Evolutionary conservation across 2,329 filamentous ascomycete species (phyloP).

Genomic region (Colletotrichum sp.): DNA sequence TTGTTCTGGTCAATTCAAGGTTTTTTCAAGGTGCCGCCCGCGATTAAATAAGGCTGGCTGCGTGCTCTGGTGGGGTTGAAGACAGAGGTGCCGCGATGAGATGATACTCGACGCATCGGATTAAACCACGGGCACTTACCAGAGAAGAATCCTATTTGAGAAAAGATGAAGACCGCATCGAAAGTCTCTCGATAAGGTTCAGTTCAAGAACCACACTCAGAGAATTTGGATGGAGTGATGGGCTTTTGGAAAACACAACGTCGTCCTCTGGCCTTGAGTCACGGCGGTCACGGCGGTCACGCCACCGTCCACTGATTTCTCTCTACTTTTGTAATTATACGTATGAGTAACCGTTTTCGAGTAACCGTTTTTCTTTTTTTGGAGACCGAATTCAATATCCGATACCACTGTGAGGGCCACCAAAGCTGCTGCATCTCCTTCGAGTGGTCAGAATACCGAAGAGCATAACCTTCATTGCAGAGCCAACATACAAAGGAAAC

Average conservation of each 20-base stretch:
- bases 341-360: background rate
- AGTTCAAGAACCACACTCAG: no score
- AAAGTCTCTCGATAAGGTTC: no score
- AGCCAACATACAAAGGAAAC: background rate
- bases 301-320: background rate
- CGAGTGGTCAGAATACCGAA: background rate
- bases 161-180: no score
- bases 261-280: background rate
- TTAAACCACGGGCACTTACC: background rate
- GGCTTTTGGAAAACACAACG: background rate
- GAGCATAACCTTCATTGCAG: background rate
- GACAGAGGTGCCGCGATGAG: background rate
- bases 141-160: no score
- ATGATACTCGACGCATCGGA: background rate
- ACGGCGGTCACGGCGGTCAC: background rate
- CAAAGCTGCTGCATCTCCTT: background rate
- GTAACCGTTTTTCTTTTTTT: no score
- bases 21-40: background rate
- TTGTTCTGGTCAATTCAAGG: fast-evolving
- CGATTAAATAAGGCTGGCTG: background rate
- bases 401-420: background rate
- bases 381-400: no score
- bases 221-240: no score
- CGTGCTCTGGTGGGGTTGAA: background rate
- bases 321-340: background rate